Evolutionary conservation across 1,284 basidiomycete species (phyloP).

Genomic region (Papiliotrema terrestris): DNA sequence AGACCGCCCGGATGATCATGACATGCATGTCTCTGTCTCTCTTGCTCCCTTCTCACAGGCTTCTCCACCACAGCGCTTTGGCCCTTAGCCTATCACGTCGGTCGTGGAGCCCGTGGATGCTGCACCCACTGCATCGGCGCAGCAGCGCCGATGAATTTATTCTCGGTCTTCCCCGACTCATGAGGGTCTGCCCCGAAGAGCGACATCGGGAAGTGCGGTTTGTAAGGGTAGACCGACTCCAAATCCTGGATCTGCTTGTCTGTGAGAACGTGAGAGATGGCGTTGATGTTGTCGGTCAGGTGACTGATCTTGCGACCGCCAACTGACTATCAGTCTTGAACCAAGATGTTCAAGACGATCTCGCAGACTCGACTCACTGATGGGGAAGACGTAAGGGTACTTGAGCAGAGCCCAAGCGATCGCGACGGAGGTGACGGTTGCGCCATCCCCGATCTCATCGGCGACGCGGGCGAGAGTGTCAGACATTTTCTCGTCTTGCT

Average conservation of each 20-base stretch:
- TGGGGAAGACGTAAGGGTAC: conserved; percentile 26
- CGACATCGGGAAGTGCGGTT: background rate
- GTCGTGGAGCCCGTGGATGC: background rate
- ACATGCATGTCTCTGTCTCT: too few species aligned
- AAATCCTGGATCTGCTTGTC: conserved; percentile 25
- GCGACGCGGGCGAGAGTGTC: conserved; percentile 17
- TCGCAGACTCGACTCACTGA: conserved; percentile 31
- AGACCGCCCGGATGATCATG: too few species aligned
- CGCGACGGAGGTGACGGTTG: conserved; percentile 13
- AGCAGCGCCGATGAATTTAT: background rate
- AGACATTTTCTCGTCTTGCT: conserved; percentile 14
- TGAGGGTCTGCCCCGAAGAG: background rate
- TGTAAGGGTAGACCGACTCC: conserved; percentile 11
- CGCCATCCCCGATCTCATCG: conserved; percentile 10
- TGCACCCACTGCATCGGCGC: background rate
- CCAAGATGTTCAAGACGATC: too few species aligned
- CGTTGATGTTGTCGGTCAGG: conserved; percentile 35
- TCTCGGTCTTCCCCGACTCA: background rate
- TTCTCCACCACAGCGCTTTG: too few species aligned
- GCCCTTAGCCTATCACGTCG: too few species aligned
- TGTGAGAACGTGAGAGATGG: conserved; percentile 31
- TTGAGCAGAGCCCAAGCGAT: conserved; percentile 16
- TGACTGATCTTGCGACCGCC: conserved; percentile 12
- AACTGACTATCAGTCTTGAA: conserved; percentile 8
- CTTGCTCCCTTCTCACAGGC: too few species aligned